These are phyloP conservation scores for Coemansia sp. DNA, from an alignment of 192 early-diverging fungal species.

Conservation along the genomic window DNA sequence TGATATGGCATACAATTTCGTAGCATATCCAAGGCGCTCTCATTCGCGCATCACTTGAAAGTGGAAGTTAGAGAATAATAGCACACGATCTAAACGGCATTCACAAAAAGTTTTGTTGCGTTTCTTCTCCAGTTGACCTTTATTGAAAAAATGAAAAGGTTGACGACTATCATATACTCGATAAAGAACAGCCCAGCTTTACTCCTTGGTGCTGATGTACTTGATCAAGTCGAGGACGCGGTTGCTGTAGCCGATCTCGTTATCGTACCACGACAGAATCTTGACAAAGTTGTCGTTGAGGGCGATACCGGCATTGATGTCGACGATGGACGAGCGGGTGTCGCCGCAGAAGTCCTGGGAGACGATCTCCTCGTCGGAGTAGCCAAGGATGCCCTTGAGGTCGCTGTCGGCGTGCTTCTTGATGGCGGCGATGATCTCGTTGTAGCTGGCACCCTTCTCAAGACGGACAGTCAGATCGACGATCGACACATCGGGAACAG, in stretches of 20 bases:
- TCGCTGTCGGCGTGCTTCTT: conserved; percentile 80
- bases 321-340: conserved; percentile 88
- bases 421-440: conserved; percentile 83
- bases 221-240: conserved; percentile 88
- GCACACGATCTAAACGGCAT: too few relatives aligned
- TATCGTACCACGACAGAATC: conserved; percentile 91
- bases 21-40: too few relatives aligned
- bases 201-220: conserved; percentile 63
- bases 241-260: conserved; percentile 89
- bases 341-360: conserved; percentile 95
- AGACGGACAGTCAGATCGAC: conserved; percentile 95
- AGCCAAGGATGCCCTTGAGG: conserved; percentile 87
- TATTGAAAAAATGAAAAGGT: too few relatives aligned
- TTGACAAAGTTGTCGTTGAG: conserved; percentile 96
- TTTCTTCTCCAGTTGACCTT: too few relatives aligned
- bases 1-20: too few relatives aligned
- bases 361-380: conserved; percentile 94
- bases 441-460: conserved; percentile 86
- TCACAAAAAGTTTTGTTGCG: too few relatives aligned
- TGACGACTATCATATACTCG: conserved; percentile 39
- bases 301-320: conserved; percentile 93
- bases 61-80: too few relatives aligned
- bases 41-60: too few relatives aligned
- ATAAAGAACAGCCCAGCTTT: neutral
- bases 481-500: conserved; percentile 91